Conservation (phyloP, 2,329 filamentous ascomycete species). For the Pseudocercospora musae region DNA sequence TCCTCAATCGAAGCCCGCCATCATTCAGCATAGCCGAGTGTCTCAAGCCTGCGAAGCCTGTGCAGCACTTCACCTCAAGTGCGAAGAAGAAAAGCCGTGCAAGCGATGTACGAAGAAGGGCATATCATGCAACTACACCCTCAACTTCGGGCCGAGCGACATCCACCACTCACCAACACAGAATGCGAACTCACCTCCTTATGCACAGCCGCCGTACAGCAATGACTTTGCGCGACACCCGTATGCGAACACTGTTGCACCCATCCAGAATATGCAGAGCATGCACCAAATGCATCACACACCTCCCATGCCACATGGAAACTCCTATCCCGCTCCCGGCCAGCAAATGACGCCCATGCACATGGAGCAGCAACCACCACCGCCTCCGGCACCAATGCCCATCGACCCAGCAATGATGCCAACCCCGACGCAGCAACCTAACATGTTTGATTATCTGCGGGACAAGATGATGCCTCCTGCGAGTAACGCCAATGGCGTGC, state of each 20-base stretch:
- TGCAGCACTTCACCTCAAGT: slow-evolving; percentile 52
- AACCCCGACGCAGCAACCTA: slow-evolving; percentile 24
- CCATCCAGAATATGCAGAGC: slow-evolving; percentile 14
- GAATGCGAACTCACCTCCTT: slow-evolving; percentile 18
- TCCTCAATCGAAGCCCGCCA: slow-evolving; percentile 29
- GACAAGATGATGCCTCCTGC: slow-evolving; percentile 33
- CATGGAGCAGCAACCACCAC: slow-evolving; percentile 20
- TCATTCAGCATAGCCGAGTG: slow-evolving; percentile 39
- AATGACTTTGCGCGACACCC: slow-evolving; percentile 21
- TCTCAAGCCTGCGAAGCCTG: slow-evolving; percentile 53
- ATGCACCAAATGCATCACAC: slow-evolving; percentile 24
- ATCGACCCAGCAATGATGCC: slow-evolving; percentile 32
- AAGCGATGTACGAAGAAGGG: slow-evolving; percentile 50
- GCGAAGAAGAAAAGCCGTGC: slow-evolving; percentile 55
- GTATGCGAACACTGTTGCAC: slow-evolving; percentile 13
- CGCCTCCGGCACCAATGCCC: slow-evolving; percentile 21
- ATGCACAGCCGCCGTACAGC: background rate
- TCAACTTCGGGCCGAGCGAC: slow-evolving; percentile 22
- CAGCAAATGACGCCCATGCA: slow-evolving; percentile 23
- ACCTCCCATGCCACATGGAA: slow-evolving; percentile 23
- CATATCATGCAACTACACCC: slow-evolving; percentile 42
- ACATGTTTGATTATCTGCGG: slow-evolving; percentile 36
- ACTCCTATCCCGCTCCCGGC: slow-evolving; percentile 16
- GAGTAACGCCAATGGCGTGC: slow-evolving; percentile 23
- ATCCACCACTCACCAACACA: slow-evolving; percentile 21